A percentile compares a stretch with the other conserved stretches of the same genome.
Evolutionary conservation across 208 protist species (phyloP).

Genomic region (Crithidia sp.): DNA sequence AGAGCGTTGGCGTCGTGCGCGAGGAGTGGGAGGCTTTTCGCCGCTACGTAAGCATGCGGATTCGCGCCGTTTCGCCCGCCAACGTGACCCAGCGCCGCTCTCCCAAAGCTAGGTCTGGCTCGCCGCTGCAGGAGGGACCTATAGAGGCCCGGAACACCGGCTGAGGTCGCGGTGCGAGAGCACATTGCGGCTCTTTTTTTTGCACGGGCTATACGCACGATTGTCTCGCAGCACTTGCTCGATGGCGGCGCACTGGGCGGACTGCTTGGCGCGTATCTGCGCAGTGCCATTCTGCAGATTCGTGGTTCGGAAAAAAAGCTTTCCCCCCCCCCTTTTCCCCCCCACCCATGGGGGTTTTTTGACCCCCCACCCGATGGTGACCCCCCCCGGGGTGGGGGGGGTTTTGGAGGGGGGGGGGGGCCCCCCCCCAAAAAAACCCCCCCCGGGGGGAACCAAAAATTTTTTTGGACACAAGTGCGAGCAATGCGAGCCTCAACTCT

Average conservation of each 20-base stretch:
- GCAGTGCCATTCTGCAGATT: conserved; percentile 30
- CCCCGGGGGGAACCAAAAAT: no score
- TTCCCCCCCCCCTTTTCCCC: not conserved
- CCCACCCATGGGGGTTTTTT: conserved; percentile 8
- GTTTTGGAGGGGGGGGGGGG: no score
- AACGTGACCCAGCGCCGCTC: no score
- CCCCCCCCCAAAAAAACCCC: no score
- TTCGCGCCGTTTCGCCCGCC: conserved; percentile 1
- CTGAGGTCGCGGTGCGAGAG: not conserved
- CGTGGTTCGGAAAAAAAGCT: conserved; percentile 19
- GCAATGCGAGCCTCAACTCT: conserved; percentile 3
- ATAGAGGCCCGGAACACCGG: not conserved
- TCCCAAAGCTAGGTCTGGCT: not conserved
- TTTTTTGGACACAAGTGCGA: conserved; percentile 17
- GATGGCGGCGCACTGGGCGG: conserved; percentile 35
- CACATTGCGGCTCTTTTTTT: conserved; percentile 37
- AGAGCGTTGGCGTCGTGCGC: conserved; percentile 38
- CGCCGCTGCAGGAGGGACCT: not conserved
- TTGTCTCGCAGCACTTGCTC: conserved; percentile 24
- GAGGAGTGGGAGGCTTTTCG: conserved; percentile 68
- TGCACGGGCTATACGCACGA: conserved; percentile 24
- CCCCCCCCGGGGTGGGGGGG: no score
- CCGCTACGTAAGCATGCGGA: conserved; percentile 39
- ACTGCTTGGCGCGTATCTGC: conserved; percentile 37
- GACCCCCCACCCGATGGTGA: no score